phyloP scores from a whole-genome alignment of 1,284 basidiomycete genomes.

The Tetrapyrgos nigripes region DNA sequence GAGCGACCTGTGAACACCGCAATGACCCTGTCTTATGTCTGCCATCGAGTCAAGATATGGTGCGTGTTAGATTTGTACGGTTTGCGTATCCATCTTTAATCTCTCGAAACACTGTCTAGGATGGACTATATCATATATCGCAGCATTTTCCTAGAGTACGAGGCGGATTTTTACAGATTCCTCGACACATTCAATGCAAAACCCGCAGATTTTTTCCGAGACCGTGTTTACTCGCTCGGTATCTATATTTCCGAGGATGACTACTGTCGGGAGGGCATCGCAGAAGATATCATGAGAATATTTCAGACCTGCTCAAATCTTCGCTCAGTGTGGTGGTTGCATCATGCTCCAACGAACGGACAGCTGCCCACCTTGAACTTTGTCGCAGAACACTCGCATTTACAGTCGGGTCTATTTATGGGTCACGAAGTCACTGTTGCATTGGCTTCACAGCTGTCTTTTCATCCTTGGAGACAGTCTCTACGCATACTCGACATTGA shows the following conservation, averaged over 20 bases:
- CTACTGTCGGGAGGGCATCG: too few relatives aligned
- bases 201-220: background rate
- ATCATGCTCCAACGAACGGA: background rate
- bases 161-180: background rate
- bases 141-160: background rate
- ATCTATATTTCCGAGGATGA: background rate
- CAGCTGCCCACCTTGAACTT: background rate
- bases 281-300: background rate
- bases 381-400: background rate
- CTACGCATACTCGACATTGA: background rate
- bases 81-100: background rate
- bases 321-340: background rate
- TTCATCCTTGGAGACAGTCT: background rate
- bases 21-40: background rate
- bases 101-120: background rate
- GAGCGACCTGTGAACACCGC: background rate
- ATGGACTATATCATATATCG: background rate
- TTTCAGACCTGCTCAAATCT: background rate
- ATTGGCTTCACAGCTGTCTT: background rate
- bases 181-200: background rate
- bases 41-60: background rate
- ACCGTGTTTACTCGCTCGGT: background rate
- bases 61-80: background rate
- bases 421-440: background rate
- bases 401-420: background rate